Evolutionary conservation across 2,329 filamentous ascomycete genomes (phyloP).

Genomic region (Hirsutella thompsonii): DNA sequence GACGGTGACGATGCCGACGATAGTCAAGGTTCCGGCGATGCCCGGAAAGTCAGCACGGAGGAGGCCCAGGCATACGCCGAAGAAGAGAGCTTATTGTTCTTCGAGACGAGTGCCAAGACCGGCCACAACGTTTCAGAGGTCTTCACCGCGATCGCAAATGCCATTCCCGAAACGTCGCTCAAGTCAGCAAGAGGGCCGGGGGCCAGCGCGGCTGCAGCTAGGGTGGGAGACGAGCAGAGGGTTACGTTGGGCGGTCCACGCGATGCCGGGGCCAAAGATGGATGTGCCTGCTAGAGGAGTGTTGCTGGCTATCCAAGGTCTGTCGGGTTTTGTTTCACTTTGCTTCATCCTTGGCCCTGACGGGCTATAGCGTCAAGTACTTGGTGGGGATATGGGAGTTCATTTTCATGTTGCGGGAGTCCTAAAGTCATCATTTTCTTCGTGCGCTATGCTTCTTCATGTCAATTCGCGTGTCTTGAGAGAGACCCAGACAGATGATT

Average conservation of each 20-base stretch:
- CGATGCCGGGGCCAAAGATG: constrained; percentile 70
- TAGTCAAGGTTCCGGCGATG: constrained; percentile 54
- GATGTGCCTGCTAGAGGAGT: constrained; percentile 63
- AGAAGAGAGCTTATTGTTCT: constrained; percentile 88
- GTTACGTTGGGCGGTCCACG: constrained; percentile 70
- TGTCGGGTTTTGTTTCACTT: not conserved
- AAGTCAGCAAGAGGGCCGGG: constrained; percentile 72
- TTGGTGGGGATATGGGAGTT: constrained; percentile 9
- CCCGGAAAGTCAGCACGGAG: constrained; percentile 77
- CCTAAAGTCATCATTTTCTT: constrained; percentile 5
- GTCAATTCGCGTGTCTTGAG: not conserved
- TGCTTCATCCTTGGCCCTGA: constrained; percentile 4
- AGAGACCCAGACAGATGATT: too few species aligned
- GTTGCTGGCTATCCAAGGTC: constrained; percentile 1
- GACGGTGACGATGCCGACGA: constrained; percentile 39
- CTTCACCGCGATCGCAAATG: constrained; percentile 95
- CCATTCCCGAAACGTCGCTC: constrained; percentile 90
- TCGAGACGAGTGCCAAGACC: constrained; percentile 96
- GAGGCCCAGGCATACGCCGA: constrained; percentile 91
- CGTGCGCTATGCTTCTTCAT: not conserved
- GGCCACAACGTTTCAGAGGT: constrained; percentile 90
- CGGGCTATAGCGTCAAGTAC: constrained; percentile 5
- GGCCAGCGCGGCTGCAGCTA: constrained; percentile 46
- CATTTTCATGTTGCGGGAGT: constrained; percentile 8
- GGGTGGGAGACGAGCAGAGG: constrained; percentile 54